Conservation (phyloP, 495 filamentous ascomycete genomes). For the Trichoderma parareesei region DNA sequence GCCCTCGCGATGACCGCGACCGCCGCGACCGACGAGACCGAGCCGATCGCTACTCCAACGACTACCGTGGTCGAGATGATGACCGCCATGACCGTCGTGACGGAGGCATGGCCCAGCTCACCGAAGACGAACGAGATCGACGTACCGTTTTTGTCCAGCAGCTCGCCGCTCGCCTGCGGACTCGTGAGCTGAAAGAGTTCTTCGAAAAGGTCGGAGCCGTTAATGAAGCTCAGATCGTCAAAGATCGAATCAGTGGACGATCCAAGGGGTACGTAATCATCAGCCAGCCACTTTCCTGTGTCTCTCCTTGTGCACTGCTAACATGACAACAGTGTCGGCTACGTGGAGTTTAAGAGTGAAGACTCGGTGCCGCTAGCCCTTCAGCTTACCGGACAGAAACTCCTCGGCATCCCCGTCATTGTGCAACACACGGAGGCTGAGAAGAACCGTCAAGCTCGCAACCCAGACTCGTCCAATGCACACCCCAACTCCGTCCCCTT, state of each 20-base stretch:
- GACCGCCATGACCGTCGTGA: constrained; percentile 40
- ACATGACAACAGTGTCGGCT: constrained; percentile 70
- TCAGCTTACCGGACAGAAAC: constrained; percentile 96
- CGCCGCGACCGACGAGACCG: constrained; percentile 37
- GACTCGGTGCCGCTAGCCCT: constrained; percentile 89
- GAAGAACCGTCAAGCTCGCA: constrained; percentile 96
- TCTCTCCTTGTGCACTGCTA: constrained; percentile 19
- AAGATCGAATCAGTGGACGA: constrained; percentile 90
- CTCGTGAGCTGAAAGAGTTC: constrained; percentile 87
- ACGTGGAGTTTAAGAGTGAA: constrained; percentile 98
- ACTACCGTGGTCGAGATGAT: constrained; percentile 47
- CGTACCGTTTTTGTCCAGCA: constrained; percentile 98
- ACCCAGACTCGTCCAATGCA: constrained; percentile 57
- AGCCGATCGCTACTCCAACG: constrained; percentile 30
- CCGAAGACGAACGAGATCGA: constrained; percentile 92
- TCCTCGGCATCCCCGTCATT: constrained; percentile 97
- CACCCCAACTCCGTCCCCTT: constrained; percentile 75
- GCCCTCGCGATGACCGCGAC: constrained; percentile 55
- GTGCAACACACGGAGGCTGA: constrained; percentile 97
- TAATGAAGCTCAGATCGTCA: constrained; percentile 98
- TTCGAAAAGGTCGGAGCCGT: constrained; percentile 96
- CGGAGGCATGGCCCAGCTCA: constrained; percentile 53
- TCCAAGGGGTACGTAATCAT: constrained; percentile 72
- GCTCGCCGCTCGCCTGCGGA: constrained; percentile 83
- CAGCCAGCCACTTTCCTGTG: constrained; percentile 22